Evolutionary conservation across 768 basidiomycete genomes (phyloP).

Genomic region (Lactifluus echinatus): DNA sequence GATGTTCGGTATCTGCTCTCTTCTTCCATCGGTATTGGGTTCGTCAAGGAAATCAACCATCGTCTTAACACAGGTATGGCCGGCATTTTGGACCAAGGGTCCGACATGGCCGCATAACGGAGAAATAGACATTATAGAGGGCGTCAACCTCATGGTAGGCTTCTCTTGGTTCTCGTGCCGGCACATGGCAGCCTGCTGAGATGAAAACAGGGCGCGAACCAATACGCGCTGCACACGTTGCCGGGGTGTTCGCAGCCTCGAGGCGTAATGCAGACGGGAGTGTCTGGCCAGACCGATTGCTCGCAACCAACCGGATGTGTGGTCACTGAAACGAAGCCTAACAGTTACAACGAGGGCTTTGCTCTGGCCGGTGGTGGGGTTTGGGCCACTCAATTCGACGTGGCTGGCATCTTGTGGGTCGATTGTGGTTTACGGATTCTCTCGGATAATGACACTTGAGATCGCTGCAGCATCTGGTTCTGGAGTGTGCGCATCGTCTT

Average conservation of each 20-base stretch:
- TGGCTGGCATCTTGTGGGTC: conserved; percentile 41
- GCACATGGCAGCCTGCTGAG: background rate
- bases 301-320: conserved; percentile 31
- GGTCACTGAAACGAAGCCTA: conserved; percentile 29
- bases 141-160: conserved; percentile 37
- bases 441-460: conserved; percentile 1
- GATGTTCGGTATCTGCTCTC: conserved; percentile 40
- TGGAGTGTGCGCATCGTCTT: conserved; percentile 32
- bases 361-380: conserved; percentile 49
- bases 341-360: conserved; percentile 37
- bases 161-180: background rate
- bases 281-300: conserved; percentile 27
- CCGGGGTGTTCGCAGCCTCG: conserved; percentile 31
- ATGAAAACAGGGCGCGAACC: conserved; percentile 30
- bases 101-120: conserved; percentile 38
- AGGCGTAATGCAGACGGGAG: conserved; percentile 29
- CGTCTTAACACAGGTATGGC: conserved; percentile 32
- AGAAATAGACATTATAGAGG: conserved; percentile 38
- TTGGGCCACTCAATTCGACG: conserved; percentile 63
- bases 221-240: conserved; percentile 48
- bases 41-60: background rate
- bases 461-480: conserved; percentile 36
- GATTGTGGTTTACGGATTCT: background rate
- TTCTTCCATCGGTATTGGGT: background rate
- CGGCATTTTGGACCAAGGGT: conserved; percentile 29